Evolutionary conservation across 73 alveolate genomes (phyloP).

Genomic region (Paramecium tetraurelia): DNA sequence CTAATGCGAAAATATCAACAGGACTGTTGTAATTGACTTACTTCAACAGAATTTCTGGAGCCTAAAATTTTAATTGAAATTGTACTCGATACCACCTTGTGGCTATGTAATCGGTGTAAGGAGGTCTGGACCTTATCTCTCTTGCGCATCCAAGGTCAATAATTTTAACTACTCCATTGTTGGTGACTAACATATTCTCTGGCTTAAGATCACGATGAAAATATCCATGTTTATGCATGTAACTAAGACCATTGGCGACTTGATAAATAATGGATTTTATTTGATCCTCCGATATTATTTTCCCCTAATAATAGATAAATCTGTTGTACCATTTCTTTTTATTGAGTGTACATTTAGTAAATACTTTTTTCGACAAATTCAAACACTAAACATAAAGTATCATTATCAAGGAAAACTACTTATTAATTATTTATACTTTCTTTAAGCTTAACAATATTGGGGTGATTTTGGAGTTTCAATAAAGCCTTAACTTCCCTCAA

Average conservation of each 20-base stretch:
- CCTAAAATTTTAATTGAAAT: slow-evolving; percentile 38
- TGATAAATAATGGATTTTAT: slow-evolving; percentile 83
- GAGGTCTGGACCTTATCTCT: slow-evolving; percentile 93
- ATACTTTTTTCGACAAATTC: slow-evolving; percentile 92
- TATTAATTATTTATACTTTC: slow-evolving; percentile 74
- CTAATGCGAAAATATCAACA: slow-evolving; percentile 95
- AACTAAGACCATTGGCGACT: slow-evolving; percentile 93
- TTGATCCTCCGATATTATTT: slow-evolving; percentile 77
- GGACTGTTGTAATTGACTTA: slow-evolving; percentile 91
- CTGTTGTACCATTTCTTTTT: not conserved
- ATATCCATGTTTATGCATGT: slow-evolving; percentile 99
- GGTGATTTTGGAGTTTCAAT: slow-evolving; percentile 77
- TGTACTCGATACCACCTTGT: slow-evolving; percentile 84
- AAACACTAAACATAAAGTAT: slow-evolving; percentile 91
- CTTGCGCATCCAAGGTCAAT: slow-evolving; percentile 98
- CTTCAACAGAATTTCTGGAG: slow-evolving; percentile 95
- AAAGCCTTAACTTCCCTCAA: slow-evolving; percentile 87
- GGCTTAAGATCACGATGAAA: slow-evolving; percentile 99
- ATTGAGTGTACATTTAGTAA: slow-evolving; percentile 75
- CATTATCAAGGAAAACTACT: slow-evolving; percentile 68
- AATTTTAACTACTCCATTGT: slow-evolving; percentile 84
- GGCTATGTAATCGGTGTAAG: slow-evolving; percentile 94
- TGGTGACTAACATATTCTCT: slow-evolving; percentile 83
- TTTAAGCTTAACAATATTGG: slow-evolving; percentile 85
- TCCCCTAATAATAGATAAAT: slow-evolving; percentile 51